Conservation (phyloP, 78 protist species). For the Dictyostelium brefeldianum region DNA sequence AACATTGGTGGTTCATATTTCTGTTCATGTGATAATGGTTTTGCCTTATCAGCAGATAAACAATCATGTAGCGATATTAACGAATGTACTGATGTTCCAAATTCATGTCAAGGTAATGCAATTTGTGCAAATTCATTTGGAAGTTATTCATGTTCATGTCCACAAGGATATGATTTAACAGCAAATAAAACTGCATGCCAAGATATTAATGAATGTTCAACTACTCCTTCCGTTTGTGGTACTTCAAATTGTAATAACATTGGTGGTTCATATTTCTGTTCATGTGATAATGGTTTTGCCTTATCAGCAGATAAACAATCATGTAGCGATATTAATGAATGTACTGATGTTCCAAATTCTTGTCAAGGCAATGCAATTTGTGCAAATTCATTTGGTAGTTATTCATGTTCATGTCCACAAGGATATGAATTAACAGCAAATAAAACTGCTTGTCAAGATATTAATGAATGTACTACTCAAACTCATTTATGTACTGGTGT, state of each 20-base stretch:
- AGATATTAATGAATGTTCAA: not conserved
- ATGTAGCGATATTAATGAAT: not conserved
- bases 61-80: not conserved
- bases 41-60: not conserved
- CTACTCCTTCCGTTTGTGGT: not conserved
- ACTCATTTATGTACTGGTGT: not conserved
- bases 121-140: not conserved
- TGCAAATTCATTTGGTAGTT: not conserved
- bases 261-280: not conserved
- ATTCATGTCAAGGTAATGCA: not conserved
- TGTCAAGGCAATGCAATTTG: not conserved
- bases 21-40: not conserved
- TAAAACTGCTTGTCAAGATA: not conserved
- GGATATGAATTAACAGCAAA: not conserved
- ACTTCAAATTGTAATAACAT: not conserved
- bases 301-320: not conserved
- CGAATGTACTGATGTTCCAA: not conserved
- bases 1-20: not conserved
- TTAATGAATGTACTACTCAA: too few species aligned
- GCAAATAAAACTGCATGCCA: too few species aligned
- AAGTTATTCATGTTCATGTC: too few species aligned
- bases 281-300: not conserved
- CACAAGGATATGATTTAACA: too few species aligned
- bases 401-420: not conserved
- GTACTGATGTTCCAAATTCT: not conserved